phyloP scores from a whole-genome alignment of 2,329 filamentous ascomycete species.

The Colletotrichum brevisporum region DNA sequence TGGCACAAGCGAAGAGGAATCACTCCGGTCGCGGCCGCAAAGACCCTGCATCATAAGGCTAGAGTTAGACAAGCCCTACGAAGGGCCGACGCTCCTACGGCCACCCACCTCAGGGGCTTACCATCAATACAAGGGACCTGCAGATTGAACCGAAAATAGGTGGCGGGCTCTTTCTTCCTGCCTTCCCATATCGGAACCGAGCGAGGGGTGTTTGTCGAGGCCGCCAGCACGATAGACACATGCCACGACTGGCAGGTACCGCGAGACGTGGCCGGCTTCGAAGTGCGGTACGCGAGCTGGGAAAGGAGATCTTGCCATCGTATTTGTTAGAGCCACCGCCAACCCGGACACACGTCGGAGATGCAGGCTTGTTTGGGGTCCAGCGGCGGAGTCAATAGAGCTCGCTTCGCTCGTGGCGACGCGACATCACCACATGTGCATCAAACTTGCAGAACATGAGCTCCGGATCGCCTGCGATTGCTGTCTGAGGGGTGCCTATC shows the following conservation, averaged over 20 bases:
- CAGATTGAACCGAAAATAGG: slow-evolving; percentile 20
- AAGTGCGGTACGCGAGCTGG: slow-evolving; percentile 3
- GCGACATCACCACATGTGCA: slow-evolving; percentile 1
- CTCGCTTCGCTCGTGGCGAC: not conserved
- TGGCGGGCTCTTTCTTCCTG: not conserved
- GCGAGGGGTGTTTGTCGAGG: slow-evolving; percentile 1
- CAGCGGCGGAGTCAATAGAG: slow-evolving; percentile 8
- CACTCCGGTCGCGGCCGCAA: slow-evolving; percentile 7
- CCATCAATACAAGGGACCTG: not conserved
- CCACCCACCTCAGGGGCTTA: not conserved
- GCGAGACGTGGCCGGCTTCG: not conserved
- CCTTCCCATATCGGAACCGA: not conserved
- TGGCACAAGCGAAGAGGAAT: not conserved
- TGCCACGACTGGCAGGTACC: not conserved
- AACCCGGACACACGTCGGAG: not conserved
- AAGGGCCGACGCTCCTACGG: not conserved
- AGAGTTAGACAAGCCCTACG: slow-evolving; percentile 6
- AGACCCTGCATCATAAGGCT: slow-evolving; percentile 39
- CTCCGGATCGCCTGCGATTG: not conserved
- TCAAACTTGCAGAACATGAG: not conserved
- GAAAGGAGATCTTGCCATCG: not conserved
- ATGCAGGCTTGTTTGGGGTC: not conserved
- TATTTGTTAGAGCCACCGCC: slow-evolving; percentile 34
- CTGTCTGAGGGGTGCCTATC: slow-evolving; percentile 6
- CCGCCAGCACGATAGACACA: not conserved